A percentile compares a stretch with the other conserved stretches of the same genome.
Conservation (phyloP, 2,329 filamentous ascomycete species). For the Microdochium bolleyi region DNA sequence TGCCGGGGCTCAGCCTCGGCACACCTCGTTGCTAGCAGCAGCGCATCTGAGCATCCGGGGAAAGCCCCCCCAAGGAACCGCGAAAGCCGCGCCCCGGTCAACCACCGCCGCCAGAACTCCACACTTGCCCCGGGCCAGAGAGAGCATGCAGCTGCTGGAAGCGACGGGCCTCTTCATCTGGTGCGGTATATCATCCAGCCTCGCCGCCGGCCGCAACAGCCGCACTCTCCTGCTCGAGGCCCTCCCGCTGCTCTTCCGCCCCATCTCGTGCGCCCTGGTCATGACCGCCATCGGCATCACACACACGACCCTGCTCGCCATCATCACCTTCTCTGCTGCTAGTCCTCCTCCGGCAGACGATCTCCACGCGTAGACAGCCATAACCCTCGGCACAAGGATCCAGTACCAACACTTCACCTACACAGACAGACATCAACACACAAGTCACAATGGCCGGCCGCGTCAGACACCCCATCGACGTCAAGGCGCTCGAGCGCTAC, state of each 20-base stretch:
- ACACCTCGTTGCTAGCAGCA: neutral
- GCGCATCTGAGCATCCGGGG: too few species aligned
- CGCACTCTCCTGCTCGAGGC: neutral
- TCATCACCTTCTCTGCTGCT: neutral
- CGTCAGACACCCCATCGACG: slow-evolving; percentile 85
- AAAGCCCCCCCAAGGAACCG: too few species aligned
- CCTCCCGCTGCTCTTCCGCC: neutral
- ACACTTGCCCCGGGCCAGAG: neutral
- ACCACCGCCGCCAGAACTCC: neutral
- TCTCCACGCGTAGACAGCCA: neutral
- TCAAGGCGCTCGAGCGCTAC: slow-evolving; percentile 71
- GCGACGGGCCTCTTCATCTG: neutral
- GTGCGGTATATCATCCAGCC: neutral
- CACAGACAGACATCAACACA: neutral
- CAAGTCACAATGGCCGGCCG: slow-evolving; percentile 63
- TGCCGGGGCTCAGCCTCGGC: neutral
- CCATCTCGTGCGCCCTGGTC: neutral
- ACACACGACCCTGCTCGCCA: neutral
- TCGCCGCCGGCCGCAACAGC: neutral
- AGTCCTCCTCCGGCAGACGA: neutral
- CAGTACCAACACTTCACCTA: neutral
- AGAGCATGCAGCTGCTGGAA: neutral
- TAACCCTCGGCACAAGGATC: neutral
- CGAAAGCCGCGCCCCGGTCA: neutral
- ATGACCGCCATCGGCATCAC: neutral